These are phyloP conservation scores for Protomyces lactucae-debilis DNA, from an alignment of 1,139 yeast species.

Conservation along the genomic window DNA sequence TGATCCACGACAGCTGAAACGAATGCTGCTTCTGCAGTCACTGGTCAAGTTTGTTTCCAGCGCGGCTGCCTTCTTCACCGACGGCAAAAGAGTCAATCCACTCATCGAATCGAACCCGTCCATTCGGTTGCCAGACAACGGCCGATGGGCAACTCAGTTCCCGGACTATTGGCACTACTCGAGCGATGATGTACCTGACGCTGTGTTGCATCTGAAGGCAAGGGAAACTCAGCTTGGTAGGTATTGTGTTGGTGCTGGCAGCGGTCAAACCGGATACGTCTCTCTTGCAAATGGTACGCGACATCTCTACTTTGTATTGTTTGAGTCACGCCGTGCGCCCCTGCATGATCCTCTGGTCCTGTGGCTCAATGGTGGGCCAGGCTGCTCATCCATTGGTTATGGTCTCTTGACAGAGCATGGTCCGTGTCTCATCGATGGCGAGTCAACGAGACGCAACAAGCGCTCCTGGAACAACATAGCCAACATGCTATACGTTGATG, in stretches of 20 bases:
- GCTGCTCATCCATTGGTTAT: conserved; percentile 86
- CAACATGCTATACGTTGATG: conserved; percentile 54
- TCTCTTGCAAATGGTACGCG: conserved; percentile 77
- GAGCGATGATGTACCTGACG: not conserved
- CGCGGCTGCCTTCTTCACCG: not conserved
- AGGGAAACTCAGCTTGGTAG: not conserved
- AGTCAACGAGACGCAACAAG: conserved; percentile 53
- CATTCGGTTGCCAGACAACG: too few species aligned
- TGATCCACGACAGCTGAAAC: too few species aligned
- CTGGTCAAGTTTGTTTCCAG: not conserved
- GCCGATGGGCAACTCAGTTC: too few species aligned
- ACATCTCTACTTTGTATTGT: conserved; percentile 79
- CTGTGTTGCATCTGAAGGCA: not conserved
- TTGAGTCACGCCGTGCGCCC: conserved; percentile 87
- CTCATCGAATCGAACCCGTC: too few species aligned
- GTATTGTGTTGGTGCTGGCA: conserved; percentile 1
- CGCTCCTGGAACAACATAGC: conserved; percentile 40
- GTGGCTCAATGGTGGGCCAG: conserved; percentile 84
- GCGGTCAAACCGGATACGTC: conserved; percentile 61
- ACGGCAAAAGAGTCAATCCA: not conserved
- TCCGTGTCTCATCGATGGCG: conserved; percentile 72
- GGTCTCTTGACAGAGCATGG: conserved; percentile 93
- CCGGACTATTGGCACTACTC: too few species aligned
- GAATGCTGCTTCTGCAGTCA: not conserved
- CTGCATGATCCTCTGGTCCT: conserved; percentile 73